These are phyloP conservation scores for Trichophyton rubrum DNA, from an alignment of 2,329 filamentous ascomycete genomes.

Conservation along the genomic window DNA sequence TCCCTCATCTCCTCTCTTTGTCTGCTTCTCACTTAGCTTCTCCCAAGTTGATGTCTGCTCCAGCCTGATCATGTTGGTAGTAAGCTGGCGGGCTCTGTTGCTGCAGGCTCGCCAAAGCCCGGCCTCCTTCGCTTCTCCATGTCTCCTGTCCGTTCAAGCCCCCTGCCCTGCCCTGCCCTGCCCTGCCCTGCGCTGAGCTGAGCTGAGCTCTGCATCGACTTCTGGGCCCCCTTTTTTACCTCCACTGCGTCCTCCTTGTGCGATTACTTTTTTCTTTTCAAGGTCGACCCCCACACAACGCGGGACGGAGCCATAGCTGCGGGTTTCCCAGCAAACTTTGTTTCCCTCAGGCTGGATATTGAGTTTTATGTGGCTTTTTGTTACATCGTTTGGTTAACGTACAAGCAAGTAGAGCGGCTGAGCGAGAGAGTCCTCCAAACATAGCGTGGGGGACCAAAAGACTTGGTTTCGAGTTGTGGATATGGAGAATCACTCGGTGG, in stretches of 20 bases:
- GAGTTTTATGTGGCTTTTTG: background rate
- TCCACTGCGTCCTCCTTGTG: background rate
- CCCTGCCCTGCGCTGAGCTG: no score
- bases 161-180: no score
- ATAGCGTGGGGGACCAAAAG: background rate
- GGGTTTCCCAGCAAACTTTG: constrained; percentile 1
- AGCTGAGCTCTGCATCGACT: background rate
- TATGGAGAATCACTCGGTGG: no score
- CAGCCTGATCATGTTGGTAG: background rate
- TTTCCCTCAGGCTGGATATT: background rate
- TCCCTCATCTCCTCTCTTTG: constrained; percentile 14
- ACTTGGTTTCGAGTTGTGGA: no score
- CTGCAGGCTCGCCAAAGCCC: background rate
- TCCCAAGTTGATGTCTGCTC: background rate
- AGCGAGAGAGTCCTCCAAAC: background rate
- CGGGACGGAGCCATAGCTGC: background rate
- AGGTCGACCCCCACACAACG: background rate
- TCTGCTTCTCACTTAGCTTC: constrained; percentile 14
- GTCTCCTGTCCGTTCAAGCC: background rate
- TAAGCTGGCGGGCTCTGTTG: constrained; percentile 4
- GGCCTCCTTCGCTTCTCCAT: background rate
- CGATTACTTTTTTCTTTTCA: background rate
- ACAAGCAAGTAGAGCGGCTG: background rate
- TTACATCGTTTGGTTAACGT: background rate
- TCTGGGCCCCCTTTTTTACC: constrained; percentile 8